phyloP scores from a whole-genome alignment of 495 filamentous ascomycete genomes.

The Penicillium ochrochloron region DNA sequence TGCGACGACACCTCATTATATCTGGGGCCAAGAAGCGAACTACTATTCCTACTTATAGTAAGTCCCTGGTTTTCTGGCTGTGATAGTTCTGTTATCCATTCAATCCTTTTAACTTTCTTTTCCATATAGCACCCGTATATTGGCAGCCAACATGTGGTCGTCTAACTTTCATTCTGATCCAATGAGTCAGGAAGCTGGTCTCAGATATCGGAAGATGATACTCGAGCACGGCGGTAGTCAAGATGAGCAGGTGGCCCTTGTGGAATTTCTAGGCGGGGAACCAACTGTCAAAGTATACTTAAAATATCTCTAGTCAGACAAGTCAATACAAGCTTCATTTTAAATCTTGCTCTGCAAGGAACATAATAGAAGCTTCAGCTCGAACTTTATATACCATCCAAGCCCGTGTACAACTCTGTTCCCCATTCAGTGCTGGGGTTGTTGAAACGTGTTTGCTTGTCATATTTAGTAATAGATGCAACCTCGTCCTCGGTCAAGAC shows the following conservation, averaged over 20 bases:
- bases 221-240: slow-evolving; percentile 14
- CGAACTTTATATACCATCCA: neutral
- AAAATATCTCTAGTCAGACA: neutral
- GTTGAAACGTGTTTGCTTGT: neutral
- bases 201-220: slow-evolving; percentile 14
- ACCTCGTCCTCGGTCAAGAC: neutral
- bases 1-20: slow-evolving; percentile 17
- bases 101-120: neutral
- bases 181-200: slow-evolving; percentile 12
- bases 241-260: neutral
- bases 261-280: neutral
- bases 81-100: neutral
- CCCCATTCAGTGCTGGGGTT: neutral
- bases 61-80: neutral
- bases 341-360: neutral
- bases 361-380: neutral
- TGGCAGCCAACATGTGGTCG: neutral
- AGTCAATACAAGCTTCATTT: neutral
- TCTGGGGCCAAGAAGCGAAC: slow-evolving; percentile 19
- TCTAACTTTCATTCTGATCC: slow-evolving; percentile 3
- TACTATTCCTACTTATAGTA: slow-evolving; percentile 23
- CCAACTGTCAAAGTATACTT: neutral
- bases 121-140: neutral
- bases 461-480: neutral
- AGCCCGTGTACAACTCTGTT: neutral